Evolutionary conservation across 305 asterid genomes (phyloP), one percentile per base, ranked within the genome.

Genomic region (Fraxinus platypoda): DNA sequence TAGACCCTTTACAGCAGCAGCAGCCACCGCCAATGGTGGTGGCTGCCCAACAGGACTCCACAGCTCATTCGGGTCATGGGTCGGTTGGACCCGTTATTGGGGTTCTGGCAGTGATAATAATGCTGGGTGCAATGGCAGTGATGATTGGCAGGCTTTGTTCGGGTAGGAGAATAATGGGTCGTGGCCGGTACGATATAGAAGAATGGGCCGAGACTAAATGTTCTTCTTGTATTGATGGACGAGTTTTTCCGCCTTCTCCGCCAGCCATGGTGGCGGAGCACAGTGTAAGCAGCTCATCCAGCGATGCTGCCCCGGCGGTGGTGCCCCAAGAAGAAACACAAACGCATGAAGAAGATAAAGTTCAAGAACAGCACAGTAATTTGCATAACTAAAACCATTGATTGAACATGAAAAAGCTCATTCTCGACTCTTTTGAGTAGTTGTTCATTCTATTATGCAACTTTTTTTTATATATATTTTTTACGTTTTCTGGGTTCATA

Each of bases 71-170:
- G 86, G 91, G 84, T 49, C 94, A 88, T 89, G 98, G 94, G 46
- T 91, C 99, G 5, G 93, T 92, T 1, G 98, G 97, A 3, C 90
- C 97, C 26, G 97, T 93, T 0, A 91, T 94, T 66, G 98, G 88
- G 46, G 97, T 94, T 21, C 92, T 94, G 5, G 95, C 97, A 4
- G 91, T 92, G 34, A 89, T 94, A 54, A 81, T 90, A 0, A 83
- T 94, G 1, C 87, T 94, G 41, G 94, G 94, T 25, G 93, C 91
- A 3, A 35, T 91, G 0, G 95, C 98, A 4, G 92, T 93, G 15
- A 85, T 92, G 95, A 83, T 94, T 15, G 98, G 98, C 17, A 87
- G 98, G 74, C 87, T 93, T 3, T 93, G 97, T 83, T 88, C 97
- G 37, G 95, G 97, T 31, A 87, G 97, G 81, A 89, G 90, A 11